These are phyloP conservation scores for Yarrowia osloensis DNA, from an alignment of 805 yeast species.

Conservation along the genomic window DNA sequence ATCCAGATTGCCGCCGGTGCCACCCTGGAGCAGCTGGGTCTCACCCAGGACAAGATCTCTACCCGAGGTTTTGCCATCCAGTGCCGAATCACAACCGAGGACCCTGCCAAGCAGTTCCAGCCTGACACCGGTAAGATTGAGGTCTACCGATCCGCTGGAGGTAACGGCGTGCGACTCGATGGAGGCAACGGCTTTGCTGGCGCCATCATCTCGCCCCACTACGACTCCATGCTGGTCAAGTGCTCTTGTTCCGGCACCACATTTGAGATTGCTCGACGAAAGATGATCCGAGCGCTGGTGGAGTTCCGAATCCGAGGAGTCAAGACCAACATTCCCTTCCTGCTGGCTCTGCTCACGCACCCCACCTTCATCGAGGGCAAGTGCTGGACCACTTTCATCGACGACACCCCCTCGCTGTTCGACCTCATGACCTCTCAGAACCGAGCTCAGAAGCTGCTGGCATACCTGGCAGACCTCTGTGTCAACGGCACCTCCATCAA, in stretches of 20 bases:
- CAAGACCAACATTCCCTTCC: conserved; percentile 95
- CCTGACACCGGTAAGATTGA: conserved; percentile 99
- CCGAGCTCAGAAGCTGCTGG: conserved; percentile 92
- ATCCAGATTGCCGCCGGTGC: conserved; percentile 99
- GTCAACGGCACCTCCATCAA: conserved; percentile 95
- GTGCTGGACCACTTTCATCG: conserved; percentile 98
- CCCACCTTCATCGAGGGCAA: conserved; percentile 81
- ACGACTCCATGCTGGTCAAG: conserved; percentile 97
- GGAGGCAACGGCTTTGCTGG: conserved; percentile 99
- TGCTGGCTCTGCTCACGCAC: conserved; percentile 86
- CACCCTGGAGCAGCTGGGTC: conserved; percentile 82
- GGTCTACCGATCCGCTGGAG: conserved; percentile 97
- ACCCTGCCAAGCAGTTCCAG: conserved; percentile 93
- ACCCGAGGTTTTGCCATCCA: conserved; percentile 98
- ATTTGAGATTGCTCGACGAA: conserved; percentile 93
- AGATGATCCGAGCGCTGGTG: conserved; percentile 94
- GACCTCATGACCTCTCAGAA: conserved; percentile 93
- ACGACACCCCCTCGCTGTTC: conserved; percentile 94
- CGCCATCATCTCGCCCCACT: conserved; percentile 92
- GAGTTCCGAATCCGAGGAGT: conserved; percentile 99
- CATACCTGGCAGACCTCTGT: conserved; percentile 87
- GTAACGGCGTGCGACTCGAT: conserved; percentile 97
- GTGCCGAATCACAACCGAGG: conserved; percentile 99
- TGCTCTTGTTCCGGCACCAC: conserved; percentile 97
- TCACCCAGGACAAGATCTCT: conserved; percentile 91